Evolutionary conservation across 495 filamentous ascomycete genomes (phyloP), one percentile per base, ranked within the genome.

Genomic region (Penicillium fimorum): DNA sequence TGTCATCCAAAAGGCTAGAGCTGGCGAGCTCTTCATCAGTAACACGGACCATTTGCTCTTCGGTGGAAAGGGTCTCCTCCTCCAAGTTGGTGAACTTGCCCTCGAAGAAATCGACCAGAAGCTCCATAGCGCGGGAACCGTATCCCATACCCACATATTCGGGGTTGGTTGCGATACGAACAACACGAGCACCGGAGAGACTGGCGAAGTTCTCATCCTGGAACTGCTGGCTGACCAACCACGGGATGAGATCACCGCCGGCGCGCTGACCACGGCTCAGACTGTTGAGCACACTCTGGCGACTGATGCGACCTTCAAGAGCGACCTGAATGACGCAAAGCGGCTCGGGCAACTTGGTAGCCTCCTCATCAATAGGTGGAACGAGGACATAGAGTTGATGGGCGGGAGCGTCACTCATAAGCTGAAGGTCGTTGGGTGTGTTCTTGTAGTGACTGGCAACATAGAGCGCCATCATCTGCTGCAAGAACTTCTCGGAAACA

Each of bases 391-490:
- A 97, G 17, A 99, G 85, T 70, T 97, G 92, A 67, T 99, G 95
- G 0, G 94, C 93, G 11, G 95, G 95, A 7, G 95, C 94, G 75
- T 99, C 95, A 61, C 88, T 92, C 89, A 99, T 94, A 33, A 99
- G 84, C 69, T 97, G 95, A 27, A 99, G 80, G 66, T 99, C 95
- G 64, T 99, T 96, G 4, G 95, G 95, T 1, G 92, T 91, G 72
- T 99, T 99, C 72, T 97, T 97, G 77, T 99, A 97, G 68, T 97
- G 92, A 66, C 89, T 93, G 17, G 95, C 92, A n/a, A 97, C 94
- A 63, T 97, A 97, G 2, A 99, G 83, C 10, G 92, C 90, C 73
- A 99, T 92, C 91, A 97, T 96, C 58, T 96, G 90, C 67, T 97
- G 95, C 45, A 99, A 78, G 74, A 99, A 98, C 69, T 91, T 94